Evolutionary conservation across 2,329 filamentous ascomycete species (phyloP), one percentile per base, ranked within the genome.

Genomic region (Beauveria caledonica): DNA sequence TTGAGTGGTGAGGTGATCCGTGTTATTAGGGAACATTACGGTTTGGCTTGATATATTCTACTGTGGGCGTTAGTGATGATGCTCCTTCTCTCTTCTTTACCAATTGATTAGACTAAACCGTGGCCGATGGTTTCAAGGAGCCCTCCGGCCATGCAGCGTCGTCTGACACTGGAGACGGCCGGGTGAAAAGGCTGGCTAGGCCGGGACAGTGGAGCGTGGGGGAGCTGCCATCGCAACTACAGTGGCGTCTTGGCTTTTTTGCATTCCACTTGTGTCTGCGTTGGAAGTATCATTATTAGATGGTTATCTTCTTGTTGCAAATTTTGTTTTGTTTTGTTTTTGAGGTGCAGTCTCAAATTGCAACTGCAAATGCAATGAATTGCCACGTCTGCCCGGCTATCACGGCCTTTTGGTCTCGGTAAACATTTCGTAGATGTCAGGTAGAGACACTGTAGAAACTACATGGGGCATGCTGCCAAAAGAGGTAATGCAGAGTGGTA

Each of bases 91-190:
- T 25, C 19, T 19, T n/a, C 27, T 23, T 50, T 25, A 29, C 9
- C 15, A 44, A 49, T 27, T 25, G 15, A 17, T 50, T 42, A 48
- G 19, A 19, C 5, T 17, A 21, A 21, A n/a, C 13, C 10, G 17
- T 42, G 23, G 25, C 56, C 23, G 33, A 23, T 9, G 36, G 6
- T 9, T n/a, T 5, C 29, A 23, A 45, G 57, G 57, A 52, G 48
- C 23, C 19, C 40, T 52, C 57, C 49, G 57, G 57, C 39, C 23
- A 46, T 46, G 5, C 23, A 33, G n/a, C 25, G 25, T 13, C 56
- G 56, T 52, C 48, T 48, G 57, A 53, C 48, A 59, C 57, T 45
- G 57, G 57, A 59, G 57, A 52, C 40, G 57, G 57, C 57, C 48
- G 57, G 23, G 48, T 27, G 23, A 15, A 17, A 50, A 19, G 48